These are phyloP conservation scores for Rosa chinensis DNA, from an alignment of 306 rosid species.

Conservation along the genomic window DNA sequence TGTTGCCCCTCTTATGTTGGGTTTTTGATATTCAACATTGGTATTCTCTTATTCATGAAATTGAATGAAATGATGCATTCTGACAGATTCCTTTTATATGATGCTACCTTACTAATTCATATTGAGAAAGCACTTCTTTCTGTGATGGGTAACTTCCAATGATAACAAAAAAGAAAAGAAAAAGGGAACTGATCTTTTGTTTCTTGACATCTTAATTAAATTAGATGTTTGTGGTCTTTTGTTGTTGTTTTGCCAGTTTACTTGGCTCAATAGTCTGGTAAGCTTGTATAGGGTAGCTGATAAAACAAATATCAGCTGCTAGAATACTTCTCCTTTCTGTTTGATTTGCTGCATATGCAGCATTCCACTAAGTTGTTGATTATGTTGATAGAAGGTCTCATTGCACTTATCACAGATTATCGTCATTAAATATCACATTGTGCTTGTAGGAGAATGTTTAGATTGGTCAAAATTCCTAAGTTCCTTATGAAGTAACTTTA, in stretches of 20 bases:
- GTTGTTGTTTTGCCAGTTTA: background rate
- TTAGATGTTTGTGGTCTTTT: background rate
- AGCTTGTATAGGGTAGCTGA: background rate
- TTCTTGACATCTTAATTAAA: background rate
- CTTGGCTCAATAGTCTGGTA: background rate
- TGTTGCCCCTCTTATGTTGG: background rate
- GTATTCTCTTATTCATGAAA: constrained; percentile 19
- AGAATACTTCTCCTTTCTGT: background rate
- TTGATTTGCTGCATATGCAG: background rate
- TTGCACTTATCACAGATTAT: background rate
- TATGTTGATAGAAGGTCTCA: background rate
- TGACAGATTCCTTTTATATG: background rate
- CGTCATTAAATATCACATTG: background rate
- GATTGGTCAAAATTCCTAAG: background rate
- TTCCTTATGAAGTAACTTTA: background rate
- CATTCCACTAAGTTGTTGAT: background rate
- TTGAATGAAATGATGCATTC: constrained; percentile 12
- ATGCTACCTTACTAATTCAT: background rate
- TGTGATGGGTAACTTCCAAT: background rate
- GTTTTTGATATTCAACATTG: constrained; percentile 11
- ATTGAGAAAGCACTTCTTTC: background rate
- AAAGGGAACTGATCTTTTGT: background rate
- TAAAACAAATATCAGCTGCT: background rate
- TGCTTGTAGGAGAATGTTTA: background rate
- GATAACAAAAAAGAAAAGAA: background rate